Evolutionary conservation across 352 stramenopile species (phyloP).

Genomic region (Blastocystis sp.): DNA sequence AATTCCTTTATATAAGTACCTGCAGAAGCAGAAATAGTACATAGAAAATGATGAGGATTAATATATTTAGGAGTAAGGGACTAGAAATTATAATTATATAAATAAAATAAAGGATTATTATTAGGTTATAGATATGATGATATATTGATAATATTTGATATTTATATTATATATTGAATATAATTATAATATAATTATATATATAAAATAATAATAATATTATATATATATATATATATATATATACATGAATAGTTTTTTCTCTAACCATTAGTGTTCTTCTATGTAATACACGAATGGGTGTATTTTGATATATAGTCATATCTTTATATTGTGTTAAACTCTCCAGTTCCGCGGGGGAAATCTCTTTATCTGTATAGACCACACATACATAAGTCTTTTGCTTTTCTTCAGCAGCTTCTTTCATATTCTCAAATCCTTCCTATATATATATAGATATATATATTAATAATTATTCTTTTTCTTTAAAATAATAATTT

Average conservation of each 20-base stretch:
- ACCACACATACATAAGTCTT: slow-evolving; percentile 49
- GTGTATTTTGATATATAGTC: slow-evolving; percentile 76
- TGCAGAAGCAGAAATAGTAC: slow-evolving; percentile 74
- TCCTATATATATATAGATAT: slow-evolving; percentile 38
- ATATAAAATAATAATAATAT: slow-evolving; percentile 33
- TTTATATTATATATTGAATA: too few species aligned
- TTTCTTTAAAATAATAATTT: slow-evolving; percentile 44
- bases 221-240: background rate
- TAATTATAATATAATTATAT: too few species aligned
- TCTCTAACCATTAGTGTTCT: slow-evolving; percentile 69
- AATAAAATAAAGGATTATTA: too few species aligned
- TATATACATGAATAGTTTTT: slow-evolving; percentile 55
- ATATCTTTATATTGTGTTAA: slow-evolving; percentile 60
- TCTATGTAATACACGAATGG: slow-evolving; percentile 85
- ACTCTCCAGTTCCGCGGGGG: slow-evolving; percentile 47
- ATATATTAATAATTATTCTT: too few species aligned
- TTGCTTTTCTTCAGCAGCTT: slow-evolving; percentile 45
- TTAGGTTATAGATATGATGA: too few species aligned
- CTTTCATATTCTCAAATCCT: slow-evolving; percentile 41
- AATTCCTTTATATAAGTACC: slow-evolving; percentile 98
- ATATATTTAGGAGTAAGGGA: slow-evolving; percentile 60
- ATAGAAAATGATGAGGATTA: slow-evolving; percentile 83
- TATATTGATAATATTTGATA: too few species aligned
- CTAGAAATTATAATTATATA: slow-evolving; percentile 47
- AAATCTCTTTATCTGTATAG: slow-evolving; percentile 40